Base-by-base conservation (phyloP, 495 filamentous ascomycete species). In the Diplogelasinospora grovesii region DNA sequence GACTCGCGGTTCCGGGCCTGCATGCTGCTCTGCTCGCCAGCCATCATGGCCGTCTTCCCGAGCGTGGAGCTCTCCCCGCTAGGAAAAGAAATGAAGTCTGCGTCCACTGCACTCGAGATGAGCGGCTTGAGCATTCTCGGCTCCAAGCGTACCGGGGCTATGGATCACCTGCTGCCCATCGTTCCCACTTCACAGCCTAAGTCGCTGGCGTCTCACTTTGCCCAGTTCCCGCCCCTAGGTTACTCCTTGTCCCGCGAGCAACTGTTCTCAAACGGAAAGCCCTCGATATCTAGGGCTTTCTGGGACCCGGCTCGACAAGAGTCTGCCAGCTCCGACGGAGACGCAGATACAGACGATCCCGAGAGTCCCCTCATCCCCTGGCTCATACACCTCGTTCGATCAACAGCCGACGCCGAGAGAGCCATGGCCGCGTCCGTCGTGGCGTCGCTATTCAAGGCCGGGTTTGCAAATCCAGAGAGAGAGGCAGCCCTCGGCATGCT, bases 331-430 rank as follows among this genome's bases (percentile, higher is more conserved):
- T 39, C 43, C 1, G 53, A 49, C 19, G 47, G 37, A 8, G 60
- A 65, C 2, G 22, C 42, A 2, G 56, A 70, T 6, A 41, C 63
- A 1, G 79, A 83, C 29, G 79, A 87, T 6, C 74, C 80, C 11
- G 90, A 95, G 48, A 93, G 78, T 43, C 75, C 83, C 14, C 60
- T 97, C 8, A 74, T 94, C 27, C 78, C 82, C 8, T 96, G 88
- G 85, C 77, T 98, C 9, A 74, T 96, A 20, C 69, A 77, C 39
- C 56, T 86, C 10, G 71, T 82, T 19, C 73, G 86, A 47, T 74
- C 75, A 9, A 73, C 77, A 35, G 63, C 61, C 30, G 81, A 79
- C 6, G 66, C 81, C 50, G 73, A 77, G 22, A 75, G 86, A 19
- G 61, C 95, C 36, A 82, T 82, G 73, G 85, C 93, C n/a, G 78